A percentile compares a stretch with the other conserved stretches of the same genome.
phyloP scores from a whole-genome alignment of 345 rosid genomes.

The Cardamine resedifolia region DNA sequence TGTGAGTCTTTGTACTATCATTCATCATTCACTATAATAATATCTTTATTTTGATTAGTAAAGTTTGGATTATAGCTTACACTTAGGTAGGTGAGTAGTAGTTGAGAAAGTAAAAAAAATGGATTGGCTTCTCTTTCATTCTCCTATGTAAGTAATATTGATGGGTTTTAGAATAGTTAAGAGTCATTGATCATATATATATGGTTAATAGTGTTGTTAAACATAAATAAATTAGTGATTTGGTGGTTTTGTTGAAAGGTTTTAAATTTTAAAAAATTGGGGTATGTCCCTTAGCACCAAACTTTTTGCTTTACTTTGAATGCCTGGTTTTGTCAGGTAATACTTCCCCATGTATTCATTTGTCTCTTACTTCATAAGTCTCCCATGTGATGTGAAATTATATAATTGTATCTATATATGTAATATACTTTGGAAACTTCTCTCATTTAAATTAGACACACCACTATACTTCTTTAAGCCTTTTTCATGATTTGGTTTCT shows the following conservation, averaged over 20 bases:
- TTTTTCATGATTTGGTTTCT: constrained; percentile 38
- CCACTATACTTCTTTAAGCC: constrained; percentile 33
- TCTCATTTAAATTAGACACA: constrained; percentile 42
- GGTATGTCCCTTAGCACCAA: constrained; percentile 37
- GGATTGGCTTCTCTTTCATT: constrained; percentile 13
- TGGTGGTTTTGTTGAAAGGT: neutral
- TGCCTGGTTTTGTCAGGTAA: constrained; percentile 42
- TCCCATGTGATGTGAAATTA: constrained; percentile 36
- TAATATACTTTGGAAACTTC: constrained; percentile 39
- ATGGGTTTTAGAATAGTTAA: neutral
- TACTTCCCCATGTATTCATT: constrained; percentile 38
- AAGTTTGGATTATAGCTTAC: constrained; percentile 6
- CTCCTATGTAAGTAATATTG: neutral
- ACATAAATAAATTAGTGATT: no score
- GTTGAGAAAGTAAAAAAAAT: neutral
- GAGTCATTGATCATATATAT: neutral
- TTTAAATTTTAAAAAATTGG: neutral
- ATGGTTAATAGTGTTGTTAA: neutral
- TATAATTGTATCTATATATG: constrained; percentile 16
- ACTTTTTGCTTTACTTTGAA: constrained; percentile 39
- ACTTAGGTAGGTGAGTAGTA: constrained; percentile 9
- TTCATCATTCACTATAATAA: constrained; percentile 23
- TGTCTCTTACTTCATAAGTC: constrained; percentile 40
- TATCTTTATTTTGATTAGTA: constrained; percentile 7
- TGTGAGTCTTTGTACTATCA: constrained; percentile 36